A percentile compares a stretch with the other conserved stretches of the same genome.
phyloP scores from a whole-genome alignment of 306 rosid genomes.

The Neltuma alba region DNA sequence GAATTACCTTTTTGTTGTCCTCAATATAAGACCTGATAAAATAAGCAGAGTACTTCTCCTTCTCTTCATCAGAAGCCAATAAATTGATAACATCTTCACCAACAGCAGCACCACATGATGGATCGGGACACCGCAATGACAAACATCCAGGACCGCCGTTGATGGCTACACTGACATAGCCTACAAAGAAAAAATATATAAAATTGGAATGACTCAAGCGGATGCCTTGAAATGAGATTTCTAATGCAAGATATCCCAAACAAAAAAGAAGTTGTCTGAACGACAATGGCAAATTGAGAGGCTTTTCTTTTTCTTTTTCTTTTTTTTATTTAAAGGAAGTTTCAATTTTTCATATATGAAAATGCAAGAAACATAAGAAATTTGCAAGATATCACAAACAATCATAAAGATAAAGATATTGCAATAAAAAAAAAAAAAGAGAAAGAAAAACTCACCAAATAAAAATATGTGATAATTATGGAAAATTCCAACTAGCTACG shows the following conservation, averaged over 20 bases:
- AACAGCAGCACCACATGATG: conserved; percentile 66
- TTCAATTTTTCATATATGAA: neutral
- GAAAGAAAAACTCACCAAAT: neutral
- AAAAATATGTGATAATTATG: too few relatives aligned
- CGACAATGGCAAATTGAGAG: neutral
- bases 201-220: neutral
- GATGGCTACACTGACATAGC: conserved; percentile 63
- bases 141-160: conserved; percentile 77
- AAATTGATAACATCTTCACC: conserved; percentile 60
- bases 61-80: conserved; percentile 54
- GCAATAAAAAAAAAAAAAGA: neutral
- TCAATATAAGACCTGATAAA: conserved; percentile 68
- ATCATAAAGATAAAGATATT: neutral
- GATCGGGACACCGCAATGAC: conserved; percentile 71
- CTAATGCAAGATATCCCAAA: too few relatives aligned
- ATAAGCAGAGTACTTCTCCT: conserved; percentile 57
- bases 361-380: neutral
- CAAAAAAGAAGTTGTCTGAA: too few relatives aligned
- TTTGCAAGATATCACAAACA: neutral
- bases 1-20: conserved; percentile 64
- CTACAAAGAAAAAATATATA: conserved; percentile 5
- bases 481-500: too few relatives aligned
- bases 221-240: neutral
- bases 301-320: neutral
- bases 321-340: neutral